Conservation (phyloP, 768 basidiomycete genomes). For the Lyophyllum decastes region DNA sequence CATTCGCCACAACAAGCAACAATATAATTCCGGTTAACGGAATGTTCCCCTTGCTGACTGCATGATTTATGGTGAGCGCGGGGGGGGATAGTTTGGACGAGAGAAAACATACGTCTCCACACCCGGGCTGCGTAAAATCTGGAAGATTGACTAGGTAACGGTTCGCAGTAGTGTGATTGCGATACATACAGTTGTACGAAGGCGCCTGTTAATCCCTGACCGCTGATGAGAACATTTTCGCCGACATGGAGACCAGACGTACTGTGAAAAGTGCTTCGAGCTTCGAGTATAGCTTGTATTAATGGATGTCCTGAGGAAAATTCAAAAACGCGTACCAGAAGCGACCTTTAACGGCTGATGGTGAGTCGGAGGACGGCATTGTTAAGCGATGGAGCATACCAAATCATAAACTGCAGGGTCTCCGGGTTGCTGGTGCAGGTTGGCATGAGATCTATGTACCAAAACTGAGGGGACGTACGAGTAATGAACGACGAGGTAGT, state of each 20-base stretch:
- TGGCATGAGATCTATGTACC: neutral
- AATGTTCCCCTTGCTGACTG: constrained; percentile 10
- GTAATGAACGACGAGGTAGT: constrained; percentile 5
- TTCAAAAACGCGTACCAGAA: constrained; percentile 1
- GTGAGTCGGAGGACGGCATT: neutral
- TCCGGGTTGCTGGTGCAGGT: neutral
- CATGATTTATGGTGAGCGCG: neutral
- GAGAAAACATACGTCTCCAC: constrained; percentile 5
- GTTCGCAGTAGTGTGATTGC: neutral
- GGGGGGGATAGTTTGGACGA: neutral
- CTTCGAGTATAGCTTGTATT: neutral
- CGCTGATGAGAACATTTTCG: too few relatives aligned
- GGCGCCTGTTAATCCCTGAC: constrained; percentile 3
- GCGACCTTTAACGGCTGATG: neutral
- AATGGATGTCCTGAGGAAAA: neutral
- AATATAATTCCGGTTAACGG: constrained; percentile 1
- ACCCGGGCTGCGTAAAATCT: constrained; percentile 7
- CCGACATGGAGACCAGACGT: neutral
- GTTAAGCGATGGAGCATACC: neutral
- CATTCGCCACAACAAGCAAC: constrained; percentile 2
- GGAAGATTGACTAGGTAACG: too few relatives aligned
- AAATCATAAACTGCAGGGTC: constrained; percentile 1
- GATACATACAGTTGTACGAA: constrained; percentile 3
- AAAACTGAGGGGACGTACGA: neutral
- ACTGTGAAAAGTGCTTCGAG: constrained; percentile 12